A percentile compares a stretch with the other conserved stretches of the same genome.
phyloP scores from a whole-genome alignment of 2,329 filamentous ascomycete genomes.

The Gliomastix tumulicola region DNA sequence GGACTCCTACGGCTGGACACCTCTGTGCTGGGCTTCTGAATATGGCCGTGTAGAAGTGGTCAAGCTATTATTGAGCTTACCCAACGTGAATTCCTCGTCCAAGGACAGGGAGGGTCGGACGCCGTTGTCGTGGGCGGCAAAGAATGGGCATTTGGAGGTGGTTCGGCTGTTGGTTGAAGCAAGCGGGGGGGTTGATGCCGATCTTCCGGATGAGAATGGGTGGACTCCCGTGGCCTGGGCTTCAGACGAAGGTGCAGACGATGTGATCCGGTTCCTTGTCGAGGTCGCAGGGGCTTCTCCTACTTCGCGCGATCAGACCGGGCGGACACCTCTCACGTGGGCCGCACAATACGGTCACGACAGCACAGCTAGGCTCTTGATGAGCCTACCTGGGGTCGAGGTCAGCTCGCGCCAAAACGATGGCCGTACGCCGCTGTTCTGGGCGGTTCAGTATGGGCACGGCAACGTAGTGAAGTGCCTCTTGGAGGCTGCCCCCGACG shows the following conservation, averaged over 20 bases:
- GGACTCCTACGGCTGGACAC: not conserved
- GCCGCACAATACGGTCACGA: not conserved
- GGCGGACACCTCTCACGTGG: not conserved
- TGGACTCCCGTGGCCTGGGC: not conserved
- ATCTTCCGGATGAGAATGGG: not conserved
- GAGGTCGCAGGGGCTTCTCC: too few species aligned
- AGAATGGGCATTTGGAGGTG: not conserved
- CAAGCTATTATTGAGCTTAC: not conserved
- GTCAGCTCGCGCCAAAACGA: not conserved
- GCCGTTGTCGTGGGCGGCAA: not conserved
- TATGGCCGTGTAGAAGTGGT: not conserved
- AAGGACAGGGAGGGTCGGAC: not conserved
- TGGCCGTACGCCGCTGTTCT: not conserved
- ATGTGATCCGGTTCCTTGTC: too few species aligned
- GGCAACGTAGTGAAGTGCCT: too few species aligned
- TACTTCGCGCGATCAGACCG: not conserved
- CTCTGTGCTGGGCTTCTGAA: not conserved
- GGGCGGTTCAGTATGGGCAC: not conserved
- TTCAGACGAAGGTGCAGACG: not conserved
- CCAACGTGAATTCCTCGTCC: not conserved
- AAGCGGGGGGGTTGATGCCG: not conserved
- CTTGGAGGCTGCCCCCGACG: too few species aligned
- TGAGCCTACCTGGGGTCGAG: not conserved
- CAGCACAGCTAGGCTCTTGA: not conserved
- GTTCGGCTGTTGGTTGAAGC: not conserved